These are phyloP conservation scores for Ophiostoma sp. DNA, from an alignment of 2,329 filamentous ascomycete genomes.

Conservation along the genomic window DNA sequence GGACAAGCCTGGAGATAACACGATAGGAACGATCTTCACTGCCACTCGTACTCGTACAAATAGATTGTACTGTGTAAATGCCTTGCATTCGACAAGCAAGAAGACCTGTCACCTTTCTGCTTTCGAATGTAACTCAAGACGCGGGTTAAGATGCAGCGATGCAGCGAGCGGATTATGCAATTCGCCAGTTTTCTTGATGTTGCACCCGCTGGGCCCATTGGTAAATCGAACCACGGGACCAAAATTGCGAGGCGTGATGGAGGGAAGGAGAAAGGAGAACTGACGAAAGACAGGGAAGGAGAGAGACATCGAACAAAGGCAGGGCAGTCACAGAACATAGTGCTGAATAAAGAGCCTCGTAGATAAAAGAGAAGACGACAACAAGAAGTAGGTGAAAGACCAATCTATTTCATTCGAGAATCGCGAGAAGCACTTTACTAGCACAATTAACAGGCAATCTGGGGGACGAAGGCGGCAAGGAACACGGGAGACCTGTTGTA, in stretches of 20 bases:
- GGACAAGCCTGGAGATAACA: neutral
- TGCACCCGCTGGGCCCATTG: constrained; percentile 3
- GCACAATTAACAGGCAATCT: constrained; percentile 7
- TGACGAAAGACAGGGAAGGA: neutral
- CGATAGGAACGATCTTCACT: constrained; percentile 1
- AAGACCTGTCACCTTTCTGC: neutral
- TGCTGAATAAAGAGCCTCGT: neutral
- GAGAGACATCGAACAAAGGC: neutral
- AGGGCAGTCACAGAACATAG: neutral
- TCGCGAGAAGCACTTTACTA: neutral
- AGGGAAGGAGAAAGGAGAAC: neutral
- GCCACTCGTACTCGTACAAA: neutral
- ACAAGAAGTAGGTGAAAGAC: neutral
- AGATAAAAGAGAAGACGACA: neutral
- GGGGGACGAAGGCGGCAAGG: constrained; percentile 4
- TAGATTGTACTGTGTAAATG: neutral
- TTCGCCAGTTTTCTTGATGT: constrained; percentile 13
- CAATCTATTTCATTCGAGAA: neutral
- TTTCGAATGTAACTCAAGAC: constrained; percentile 17
- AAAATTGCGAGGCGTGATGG: neutral
- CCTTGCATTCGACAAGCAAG: neutral
- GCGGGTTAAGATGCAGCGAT: constrained; percentile 14
- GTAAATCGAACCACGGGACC: constrained; percentile 15
- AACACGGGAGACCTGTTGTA: neutral
- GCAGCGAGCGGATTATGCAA: constrained; percentile 16